These are phyloP conservation scores for Diaporthe sp. DNA, from an alignment of 2,329 filamentous ascomycete genomes.

Conservation along the genomic window DNA sequence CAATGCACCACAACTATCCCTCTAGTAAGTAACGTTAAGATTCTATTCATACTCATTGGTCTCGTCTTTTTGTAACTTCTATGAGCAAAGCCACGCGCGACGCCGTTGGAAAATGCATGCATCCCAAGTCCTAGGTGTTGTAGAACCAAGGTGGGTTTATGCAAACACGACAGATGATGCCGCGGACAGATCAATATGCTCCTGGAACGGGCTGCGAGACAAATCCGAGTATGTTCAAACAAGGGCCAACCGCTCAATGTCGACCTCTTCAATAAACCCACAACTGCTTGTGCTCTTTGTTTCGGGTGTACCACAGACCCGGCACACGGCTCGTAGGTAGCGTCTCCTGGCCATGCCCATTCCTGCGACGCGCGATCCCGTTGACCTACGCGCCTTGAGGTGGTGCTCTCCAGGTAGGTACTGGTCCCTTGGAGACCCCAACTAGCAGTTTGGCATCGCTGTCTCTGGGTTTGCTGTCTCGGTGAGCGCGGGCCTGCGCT, in stretches of 20 bases:
- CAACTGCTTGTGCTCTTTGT: background rate
- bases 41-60: conserved; percentile 12
- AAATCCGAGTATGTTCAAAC: background rate
- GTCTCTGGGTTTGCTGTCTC: background rate
- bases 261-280: background rate
- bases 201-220: conserved; percentile 14
- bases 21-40: conserved; percentile 1
- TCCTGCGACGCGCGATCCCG: background rate
- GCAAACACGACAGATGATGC: background rate
- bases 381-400: background rate
- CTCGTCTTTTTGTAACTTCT: conserved; percentile 14
- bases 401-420: background rate
- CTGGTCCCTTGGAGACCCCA: background rate
- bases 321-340: background rate
- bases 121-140: background rate
- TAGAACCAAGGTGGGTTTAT: background rate
- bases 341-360: background rate
- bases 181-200: background rate
- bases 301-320: no score
- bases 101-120: background rate
- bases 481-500: background rate
- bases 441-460: background rate
- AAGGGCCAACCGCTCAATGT: conserved; percentile 27
- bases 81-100: conserved; percentile 19
- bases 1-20: conserved; percentile 12